A percentile compares a stretch with the other conserved stretches of the same genome.
Conservation (phyloP, 2,329 filamentous ascomycete genomes). For the Chaetothyriales sp. region DNA sequence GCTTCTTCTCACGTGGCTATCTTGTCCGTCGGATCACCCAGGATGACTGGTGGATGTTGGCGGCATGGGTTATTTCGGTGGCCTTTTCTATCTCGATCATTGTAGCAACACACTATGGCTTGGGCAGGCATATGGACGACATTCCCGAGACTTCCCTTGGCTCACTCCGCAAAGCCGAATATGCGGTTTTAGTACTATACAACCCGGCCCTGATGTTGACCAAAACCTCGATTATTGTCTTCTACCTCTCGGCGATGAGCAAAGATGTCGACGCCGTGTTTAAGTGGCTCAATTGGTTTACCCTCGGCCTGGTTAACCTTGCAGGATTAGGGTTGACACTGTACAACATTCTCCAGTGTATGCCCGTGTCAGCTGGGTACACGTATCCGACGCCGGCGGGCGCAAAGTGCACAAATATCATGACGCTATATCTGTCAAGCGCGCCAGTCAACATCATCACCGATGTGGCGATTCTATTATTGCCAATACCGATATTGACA, state of each 20-base stretch:
- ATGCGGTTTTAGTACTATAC: constrained; percentile 49
- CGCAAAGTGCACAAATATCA: constrained; percentile 46
- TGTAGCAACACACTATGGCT: constrained; percentile 29
- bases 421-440: constrained; percentile 55
- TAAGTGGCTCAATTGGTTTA: constrained; percentile 67
- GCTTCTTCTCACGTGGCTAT: constrained; percentile 57
- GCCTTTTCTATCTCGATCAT: constrained; percentile 35
- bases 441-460: constrained; percentile 87
- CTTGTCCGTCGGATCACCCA: constrained; percentile 58
- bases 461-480: constrained; percentile 71
- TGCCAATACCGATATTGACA: constrained; percentile 80
- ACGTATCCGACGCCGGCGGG: constrained; percentile 30
- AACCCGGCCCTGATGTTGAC: constrained; percentile 32
- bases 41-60: constrained; percentile 70
- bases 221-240: constrained; percentile 84
- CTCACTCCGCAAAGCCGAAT: constrained; percentile 37
- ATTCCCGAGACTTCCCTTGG: constrained; percentile 22
- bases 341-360: constrained; percentile 77
- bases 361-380: constrained; percentile 60
- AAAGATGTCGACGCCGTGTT: constrained; percentile 67
- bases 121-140: constrained; percentile 30
- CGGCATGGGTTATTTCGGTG: constrained; percentile 55
- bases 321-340: constrained; percentile 69
- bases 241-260: constrained; percentile 59
- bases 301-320: constrained; percentile 62